Conservation (phyloP, 2,329 filamentous ascomycete species). For the Nectriaceae sp. region DNA sequence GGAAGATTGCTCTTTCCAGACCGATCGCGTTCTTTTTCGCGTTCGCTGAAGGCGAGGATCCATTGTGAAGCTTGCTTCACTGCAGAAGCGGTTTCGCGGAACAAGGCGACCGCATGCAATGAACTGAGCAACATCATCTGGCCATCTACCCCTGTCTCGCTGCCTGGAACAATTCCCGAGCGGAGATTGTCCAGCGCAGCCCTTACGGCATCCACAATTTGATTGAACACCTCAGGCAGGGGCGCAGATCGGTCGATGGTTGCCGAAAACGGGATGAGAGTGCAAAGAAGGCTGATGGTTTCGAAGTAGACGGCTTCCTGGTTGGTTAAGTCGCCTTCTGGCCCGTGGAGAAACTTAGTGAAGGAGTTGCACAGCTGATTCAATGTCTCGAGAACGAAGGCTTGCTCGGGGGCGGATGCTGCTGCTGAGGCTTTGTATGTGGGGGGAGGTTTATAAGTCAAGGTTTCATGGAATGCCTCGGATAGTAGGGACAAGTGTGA, state of each 20-base stretch:
- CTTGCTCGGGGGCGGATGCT: constrained; percentile 42
- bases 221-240: constrained; percentile 25
- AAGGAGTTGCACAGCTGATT: constrained; percentile 45
- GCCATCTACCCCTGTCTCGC: constrained; percentile 10
- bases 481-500: constrained; percentile 50
- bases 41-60: constrained; percentile 39
- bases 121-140: constrained; percentile 32
- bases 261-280: constrained; percentile 33
- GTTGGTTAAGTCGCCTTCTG: constrained; percentile 37
- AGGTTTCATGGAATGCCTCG: constrained; percentile 54
- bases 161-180: constrained; percentile 12
- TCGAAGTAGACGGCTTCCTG: constrained; percentile 48
- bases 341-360: constrained; percentile 37
- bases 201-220: constrained; percentile 29
- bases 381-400: constrained; percentile 46
- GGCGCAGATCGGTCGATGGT: constrained; percentile 24
- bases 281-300: constrained; percentile 42
- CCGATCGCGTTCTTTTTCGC: constrained; percentile 41
- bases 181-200: constrained; percentile 30
- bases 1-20: constrained; percentile 40
- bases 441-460: constrained; percentile 50
- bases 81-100: constrained; percentile 41
- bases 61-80: constrained; percentile 34
- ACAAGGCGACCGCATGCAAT: constrained; percentile 38
- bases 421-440: constrained; percentile 50